Evolutionary conservation across 169 alveolate genomes (phyloP).

Genomic region (Plasmodium vinckei): DNA sequence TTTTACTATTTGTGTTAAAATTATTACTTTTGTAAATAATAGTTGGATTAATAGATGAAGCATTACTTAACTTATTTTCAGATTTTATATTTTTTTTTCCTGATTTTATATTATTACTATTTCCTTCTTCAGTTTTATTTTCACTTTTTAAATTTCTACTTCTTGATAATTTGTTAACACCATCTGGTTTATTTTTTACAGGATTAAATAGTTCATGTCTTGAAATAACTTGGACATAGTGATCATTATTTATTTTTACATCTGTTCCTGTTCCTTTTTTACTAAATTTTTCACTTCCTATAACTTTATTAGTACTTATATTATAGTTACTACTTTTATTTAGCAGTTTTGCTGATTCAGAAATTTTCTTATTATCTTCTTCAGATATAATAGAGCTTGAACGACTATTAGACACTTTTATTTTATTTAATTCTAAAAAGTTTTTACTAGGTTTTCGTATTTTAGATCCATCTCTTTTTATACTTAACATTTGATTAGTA

Average conservation of each 20-base stretch:
- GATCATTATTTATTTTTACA: no score
- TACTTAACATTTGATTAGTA: not conserved
- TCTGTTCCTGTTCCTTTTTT: no score
- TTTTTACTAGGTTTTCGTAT: constrained; percentile 20
- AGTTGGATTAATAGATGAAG: not conserved
- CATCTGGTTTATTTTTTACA: constrained; percentile 5
- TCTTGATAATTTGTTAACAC: not conserved
- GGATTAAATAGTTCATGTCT: constrained; percentile 32
- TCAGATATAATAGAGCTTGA: constrained; percentile 33
- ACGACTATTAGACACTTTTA: constrained; percentile 12
- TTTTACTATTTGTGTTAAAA: not conserved
- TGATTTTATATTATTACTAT: not conserved
- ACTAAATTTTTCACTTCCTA: not conserved
- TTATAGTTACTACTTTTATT: constrained; percentile 22
- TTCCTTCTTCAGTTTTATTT: not conserved
- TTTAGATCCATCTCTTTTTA: not conserved
- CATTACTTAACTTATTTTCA: not conserved
- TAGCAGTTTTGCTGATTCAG: not conserved
- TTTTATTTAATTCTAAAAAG: constrained; percentile 22
- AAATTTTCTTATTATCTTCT: not conserved
- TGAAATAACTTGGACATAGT: constrained; percentile 28
- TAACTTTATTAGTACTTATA: constrained; percentile 1
- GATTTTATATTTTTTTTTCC: not conserved
- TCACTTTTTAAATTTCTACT: not conserved
- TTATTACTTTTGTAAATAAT: not conserved